Percentiles rank a stretch among this genome's conserved stretches.
Conservation (phyloP, 192 early-diverging fungal species). For the Backusella tuberculispora region DNA sequence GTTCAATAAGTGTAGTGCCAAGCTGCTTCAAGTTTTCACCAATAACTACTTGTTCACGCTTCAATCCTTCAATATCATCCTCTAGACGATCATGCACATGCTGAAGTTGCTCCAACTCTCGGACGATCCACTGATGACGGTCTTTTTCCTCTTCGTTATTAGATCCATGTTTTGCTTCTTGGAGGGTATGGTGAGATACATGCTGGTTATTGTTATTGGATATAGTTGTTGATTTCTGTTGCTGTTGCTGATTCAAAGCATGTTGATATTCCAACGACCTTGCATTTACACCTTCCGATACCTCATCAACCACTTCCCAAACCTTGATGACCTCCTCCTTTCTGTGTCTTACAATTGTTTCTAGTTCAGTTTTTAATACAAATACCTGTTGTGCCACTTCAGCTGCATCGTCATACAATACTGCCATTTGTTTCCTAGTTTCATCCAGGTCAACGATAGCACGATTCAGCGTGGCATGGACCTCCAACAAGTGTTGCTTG, state of each 20-base stretch:
- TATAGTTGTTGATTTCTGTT: conserved; percentile 25
- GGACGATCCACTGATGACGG: conserved; percentile 46
- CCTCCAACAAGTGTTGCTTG: conserved; percentile 37
- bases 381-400: conserved; percentile 49
- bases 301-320: conserved; percentile 58
- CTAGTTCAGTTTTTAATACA: conserved; percentile 48
- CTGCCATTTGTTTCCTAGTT: conserved; percentile 42
- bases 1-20: conserved; percentile 42
- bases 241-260: conserved; percentile 16
- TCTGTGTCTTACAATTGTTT: conserved; percentile 49
- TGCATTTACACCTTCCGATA: conserved; percentile 34
- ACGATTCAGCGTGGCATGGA: conserved; percentile 42
- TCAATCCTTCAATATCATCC: conserved; percentile 49
- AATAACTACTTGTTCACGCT: conserved; percentile 50
- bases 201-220: neutral
- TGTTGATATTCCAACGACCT: conserved; percentile 12
- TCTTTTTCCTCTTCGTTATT: conserved; percentile 37
- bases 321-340: conserved; percentile 56
- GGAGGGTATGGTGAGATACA: neutral
- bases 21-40: conserved; percentile 43
- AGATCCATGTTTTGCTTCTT: conserved; percentile 22
- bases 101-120: conserved; percentile 54
- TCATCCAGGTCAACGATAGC: conserved; percentile 49
- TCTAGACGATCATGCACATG: conserved; percentile 46
- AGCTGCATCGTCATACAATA: conserved; percentile 51